Base-by-base conservation (phyloP, 139 green algal species). In the Micractinium conductrix region DNA sequence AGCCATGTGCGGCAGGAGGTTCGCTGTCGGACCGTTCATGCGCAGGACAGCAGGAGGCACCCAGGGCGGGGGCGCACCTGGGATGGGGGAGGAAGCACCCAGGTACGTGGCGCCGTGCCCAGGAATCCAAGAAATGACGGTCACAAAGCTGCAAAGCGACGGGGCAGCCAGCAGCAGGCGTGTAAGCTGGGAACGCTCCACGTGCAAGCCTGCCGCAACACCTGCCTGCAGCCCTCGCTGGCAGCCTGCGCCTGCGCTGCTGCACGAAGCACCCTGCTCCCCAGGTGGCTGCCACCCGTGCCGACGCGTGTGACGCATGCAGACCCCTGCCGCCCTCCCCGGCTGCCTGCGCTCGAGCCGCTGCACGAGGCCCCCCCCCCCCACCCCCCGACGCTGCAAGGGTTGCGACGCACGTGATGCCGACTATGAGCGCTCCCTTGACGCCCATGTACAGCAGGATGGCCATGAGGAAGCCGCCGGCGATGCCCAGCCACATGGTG, bases 51-150 rank as follows among this genome's bases (percentile, higher is more conserved):
- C 28, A 5, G 28, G 62, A 17, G 21, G 30, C 62, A 70, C 28
- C 12, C 30, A 9, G 63, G n/a, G 28, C n/a, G 40, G 22, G 28
- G 9, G 43, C 67, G 26, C 62, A 75, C 88, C 87, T n/a, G 85
- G 85, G 43, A 94, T 93, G 37, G 88, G 68, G 40, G 87, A 88
- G 26, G 33, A 48, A 26, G 48, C 40, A 26, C 89, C 91, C 55
- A 96, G 89, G 89, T 95, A 95, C 37, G 91, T 91, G 19, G 81
- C 91, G 10, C 80, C 62, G 80, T 93, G 87, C 35, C 86, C 89
- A 4, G 94, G 94, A 79, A 97, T 95, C 95, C 95, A 98, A n/a
- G 83, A 89, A 38, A 98, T 94, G 83, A 96, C 89, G 43, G 95
- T 98, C 8, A 94, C 90, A 83, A 96, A 96, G 44, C 75, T 81